Percentiles rank a stretch among this genome's conserved stretches.
Conservation (phyloP, 768 basidiomycete genomes). For the Leccinum fibrillosum region DNA sequence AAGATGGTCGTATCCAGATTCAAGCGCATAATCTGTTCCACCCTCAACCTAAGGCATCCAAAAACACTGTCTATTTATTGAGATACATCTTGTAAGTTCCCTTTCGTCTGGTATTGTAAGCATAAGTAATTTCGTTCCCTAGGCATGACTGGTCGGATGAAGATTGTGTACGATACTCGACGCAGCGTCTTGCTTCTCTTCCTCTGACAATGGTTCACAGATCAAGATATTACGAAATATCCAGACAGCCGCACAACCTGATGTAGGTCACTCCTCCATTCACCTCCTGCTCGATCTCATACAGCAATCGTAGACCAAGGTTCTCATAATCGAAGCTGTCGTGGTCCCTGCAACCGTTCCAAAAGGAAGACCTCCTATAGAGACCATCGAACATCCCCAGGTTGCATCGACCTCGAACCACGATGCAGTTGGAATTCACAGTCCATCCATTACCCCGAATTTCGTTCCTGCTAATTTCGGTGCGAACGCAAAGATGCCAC, state of each 20-base stretch:
- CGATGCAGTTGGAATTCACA: not conserved
- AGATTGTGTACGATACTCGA: conserved; percentile 1
- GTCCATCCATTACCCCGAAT: not conserved
- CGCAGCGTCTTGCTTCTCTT: not conserved
- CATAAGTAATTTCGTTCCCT: not conserved
- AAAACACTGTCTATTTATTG: not conserved
- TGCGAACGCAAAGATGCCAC: not conserved
- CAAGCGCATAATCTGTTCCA: not conserved
- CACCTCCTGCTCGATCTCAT: not conserved
- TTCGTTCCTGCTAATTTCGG: conserved; percentile 2
- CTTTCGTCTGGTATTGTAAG: not conserved
- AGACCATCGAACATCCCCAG: not conserved
- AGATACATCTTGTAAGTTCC: not conserved
- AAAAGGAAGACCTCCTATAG: not conserved
- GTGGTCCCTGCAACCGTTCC: not conserved
- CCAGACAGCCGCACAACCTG: not conserved
- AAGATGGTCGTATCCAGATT: conserved; percentile 2
- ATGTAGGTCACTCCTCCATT: not conserved
- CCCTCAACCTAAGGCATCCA: not conserved
- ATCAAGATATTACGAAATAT: not conserved
- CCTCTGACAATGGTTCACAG: not conserved
- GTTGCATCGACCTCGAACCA: not conserved
- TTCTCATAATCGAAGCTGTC: conserved; percentile 1
- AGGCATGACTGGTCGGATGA: conserved; percentile 3
- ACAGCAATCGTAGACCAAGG: not conserved